Base-by-base conservation (phyloP, 768 basidiomycete genomes). In the Hortiboletus flavorubellus region DNA sequence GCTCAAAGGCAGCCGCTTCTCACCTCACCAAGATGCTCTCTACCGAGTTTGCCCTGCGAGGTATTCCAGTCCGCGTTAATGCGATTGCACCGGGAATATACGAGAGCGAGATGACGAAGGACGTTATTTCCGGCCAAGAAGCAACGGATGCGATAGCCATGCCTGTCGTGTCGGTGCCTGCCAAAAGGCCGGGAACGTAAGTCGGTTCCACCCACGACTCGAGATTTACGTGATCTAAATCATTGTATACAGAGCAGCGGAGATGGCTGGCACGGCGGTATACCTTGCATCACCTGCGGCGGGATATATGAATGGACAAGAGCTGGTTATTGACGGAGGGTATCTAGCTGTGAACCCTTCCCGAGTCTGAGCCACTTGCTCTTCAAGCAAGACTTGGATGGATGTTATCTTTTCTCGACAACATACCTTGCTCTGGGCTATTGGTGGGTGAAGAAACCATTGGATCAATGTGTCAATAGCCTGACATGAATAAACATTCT, bases 11-110 rank as follows among this genome's bases (percentile, higher is more conserved):
- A 0, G 91, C 88, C 3, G 84, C 82, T 6, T 79, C 85, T 12
- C 89, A 91, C 59, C 72, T 92, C n/a, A 88, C 88, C 10, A 85
- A 77, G 70, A 80, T 91, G 81, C 70, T 92, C 47, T 74, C 89
- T 2, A 89, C 89, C 2, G 90, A 91, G 63, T 77, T 90, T 49
- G 85, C 84, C 4, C 72, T 91, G 51, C 85, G 86, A 64, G 76
- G 77, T 26, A 78, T 87, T 10, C 80, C 81, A 9, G 81, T 91
- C 30, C 87, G 88, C 53, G 81, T 91, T 4, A 85, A 87, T 64
- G 81, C 86, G 10, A 79, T 90, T 48, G 85, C 89, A 14, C 89
- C 89, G 3, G 89, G 89, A 8, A 84, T 85, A 14, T 91, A 85
- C 59, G 82, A 78, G 56, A 88, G 87, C 4, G 87, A 89, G 71